Conservation (phyloP, 352 stramenopile species). For the Phytophthora constricta region DNA sequence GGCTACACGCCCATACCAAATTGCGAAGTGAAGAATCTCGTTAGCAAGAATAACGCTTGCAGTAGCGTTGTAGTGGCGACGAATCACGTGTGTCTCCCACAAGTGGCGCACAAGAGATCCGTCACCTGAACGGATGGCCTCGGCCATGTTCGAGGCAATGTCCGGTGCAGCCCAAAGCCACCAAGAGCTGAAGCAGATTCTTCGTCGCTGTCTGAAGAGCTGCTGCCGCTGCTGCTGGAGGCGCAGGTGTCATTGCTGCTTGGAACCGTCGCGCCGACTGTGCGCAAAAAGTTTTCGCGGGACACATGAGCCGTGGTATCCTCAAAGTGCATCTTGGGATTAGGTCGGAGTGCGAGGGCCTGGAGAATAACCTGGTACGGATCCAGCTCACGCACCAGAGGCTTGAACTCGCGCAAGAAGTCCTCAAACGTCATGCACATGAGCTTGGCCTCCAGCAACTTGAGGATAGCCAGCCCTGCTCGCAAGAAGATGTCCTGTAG, state of each 20-base stretch:
- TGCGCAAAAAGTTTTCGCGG: slow-evolving; percentile 51
- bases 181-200: slow-evolving; percentile 37
- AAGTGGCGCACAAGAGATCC: slow-evolving; percentile 41
- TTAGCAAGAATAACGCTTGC: slow-evolving; percentile 63
- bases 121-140: slow-evolving; percentile 50
- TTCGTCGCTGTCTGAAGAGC: slow-evolving; percentile 34
- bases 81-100: slow-evolving; percentile 60
- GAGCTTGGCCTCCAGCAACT: slow-evolving; percentile 77
- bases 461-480: slow-evolving; percentile 79
- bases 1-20: slow-evolving; percentile 68
- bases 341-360: slow-evolving; percentile 61
- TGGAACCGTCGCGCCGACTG: slow-evolving; percentile 24
- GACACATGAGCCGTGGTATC: slow-evolving; percentile 69
- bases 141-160: slow-evolving; percentile 58
- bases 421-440: slow-evolving; percentile 89
- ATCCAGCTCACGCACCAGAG: slow-evolving; percentile 72
- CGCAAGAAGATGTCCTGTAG: slow-evolving; percentile 85
- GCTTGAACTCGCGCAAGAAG: slow-evolving; percentile 86
- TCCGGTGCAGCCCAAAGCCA: slow-evolving; percentile 65
- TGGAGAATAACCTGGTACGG: slow-evolving; percentile 78
- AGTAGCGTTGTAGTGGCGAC: slow-evolving; percentile 22
- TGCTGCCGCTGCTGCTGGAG: slow-evolving; percentile 41
- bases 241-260: slow-evolving; percentile 24
- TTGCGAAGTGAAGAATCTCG: slow-evolving; percentile 80
- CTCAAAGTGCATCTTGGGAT: slow-evolving; percentile 50